Evolutionary conservation across 768 basidiomycete genomes (phyloP), one percentile per base, ranked within the genome.

Genomic region (Boletus vermiculosoides): DNA sequence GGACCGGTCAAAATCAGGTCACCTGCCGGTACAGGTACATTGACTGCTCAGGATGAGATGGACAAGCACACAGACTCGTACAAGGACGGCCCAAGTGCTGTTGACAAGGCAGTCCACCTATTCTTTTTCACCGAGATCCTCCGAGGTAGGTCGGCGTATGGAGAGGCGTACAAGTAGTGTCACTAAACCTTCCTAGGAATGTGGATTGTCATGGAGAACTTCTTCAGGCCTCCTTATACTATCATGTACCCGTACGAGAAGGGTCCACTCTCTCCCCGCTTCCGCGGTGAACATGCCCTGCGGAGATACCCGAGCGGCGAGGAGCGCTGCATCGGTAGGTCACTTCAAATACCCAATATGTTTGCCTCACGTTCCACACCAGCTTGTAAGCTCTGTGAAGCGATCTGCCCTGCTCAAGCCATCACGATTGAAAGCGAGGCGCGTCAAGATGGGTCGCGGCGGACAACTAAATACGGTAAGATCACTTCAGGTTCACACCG

Each of bases 41-140:
- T 71, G 60, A 70, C 71, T 40, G 76, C 79, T 7, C 65, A 62
- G 30, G 68, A 74, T 51, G 77, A 77, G 59, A 75, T 80, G 0
- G 84, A 78, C 41, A 81, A 80, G 45, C 78, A 83, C 63, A 66
- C 83, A 5, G 78, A 92, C 66, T 83, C 85, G 42, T 94, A 91
- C 78, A 81, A 82, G 67, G 79, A 77, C 54, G 94, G 94, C 0
- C 92, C 90, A 15, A 88, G 87, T 71, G 94, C 97, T 45, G 80
- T 99, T 48, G 94, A 98, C 80, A 98, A 98, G 74, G 95, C 95
- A 47, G 88, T 92, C 42, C 89, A 94, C 72, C 71, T 97, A 48
- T 98, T 98, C 83, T 98, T 99, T 84, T 94, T 99, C 73, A 98
- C 96, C 56, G 97, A 99, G 76, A 97, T 99, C 65, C 76, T 96